Evolutionary conservation across 768 basidiomycete species (phyloP), one percentile per base, ranked within the genome.

Genomic region (Boletus pseudopeckii): DNA sequence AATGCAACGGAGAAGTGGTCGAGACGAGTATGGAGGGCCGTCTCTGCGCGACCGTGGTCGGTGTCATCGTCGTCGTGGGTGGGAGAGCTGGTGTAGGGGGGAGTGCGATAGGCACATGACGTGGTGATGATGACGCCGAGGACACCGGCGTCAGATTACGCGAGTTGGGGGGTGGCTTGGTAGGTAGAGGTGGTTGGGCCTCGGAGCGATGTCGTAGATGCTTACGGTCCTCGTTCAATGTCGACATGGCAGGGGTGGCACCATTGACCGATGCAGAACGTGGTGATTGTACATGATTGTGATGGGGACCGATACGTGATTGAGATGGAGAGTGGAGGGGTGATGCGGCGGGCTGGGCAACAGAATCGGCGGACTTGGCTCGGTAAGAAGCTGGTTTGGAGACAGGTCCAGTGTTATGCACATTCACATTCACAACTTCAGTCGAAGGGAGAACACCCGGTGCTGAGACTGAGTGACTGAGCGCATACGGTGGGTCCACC

Each of bases 81-180:
- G 71, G 59, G 26, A 67, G 59, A 0, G 39, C 54, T 11, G 54
- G 71, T 59, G 73, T 69, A 4, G 77, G 74, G 1, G 67, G 63
- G 2, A 70, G 59, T 9, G 60, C 17, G 2, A 63, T 52, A 1
- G 76, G 63, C 0, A 69, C 49, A 54, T 78, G 78, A 13, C 75
- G 75, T 0, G 84, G 84, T 13, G 84, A 86, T 1, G 83, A 79
- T 1, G 81, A 73, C 33, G 77, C 75, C 0, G 84, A 85, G 0
- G 84, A 85, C 0, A 69, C 73, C 2, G 84, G 84, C 0, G 84
- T 85, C 45, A 79, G 67, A 48, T 71, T 76, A 28, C 79, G 79
- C 15, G 80, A 75, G 26, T 73, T 70, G 24, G 69, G 70, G 0
- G 69, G 69, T 0, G 64, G 66, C 28, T 70, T 72, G 37, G 60